phyloP scores from a whole-genome alignment of 257 asterid species.

The Nicotiana undulata region DNA sequence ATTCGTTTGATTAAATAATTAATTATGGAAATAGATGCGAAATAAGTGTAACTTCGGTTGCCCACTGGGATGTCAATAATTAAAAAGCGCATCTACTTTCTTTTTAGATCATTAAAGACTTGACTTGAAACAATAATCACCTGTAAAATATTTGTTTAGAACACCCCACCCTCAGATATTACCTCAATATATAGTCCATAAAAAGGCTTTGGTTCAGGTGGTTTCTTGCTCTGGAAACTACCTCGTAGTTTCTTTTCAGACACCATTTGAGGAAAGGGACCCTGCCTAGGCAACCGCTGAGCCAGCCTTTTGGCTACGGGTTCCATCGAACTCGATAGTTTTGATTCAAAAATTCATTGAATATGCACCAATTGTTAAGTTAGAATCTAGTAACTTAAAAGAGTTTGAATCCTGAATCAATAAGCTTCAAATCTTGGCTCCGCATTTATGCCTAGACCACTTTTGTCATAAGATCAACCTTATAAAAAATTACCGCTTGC shows the following conservation, averaged over 20 bases:
- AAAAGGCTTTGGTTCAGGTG: neutral
- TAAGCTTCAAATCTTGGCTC: too few relatives aligned
- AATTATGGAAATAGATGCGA: neutral
- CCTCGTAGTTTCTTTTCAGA: neutral
- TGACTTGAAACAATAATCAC: neutral
- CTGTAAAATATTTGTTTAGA: neutral
- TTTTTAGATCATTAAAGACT: neutral
- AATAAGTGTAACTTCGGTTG: neutral
- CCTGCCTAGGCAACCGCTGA: too few relatives aligned
- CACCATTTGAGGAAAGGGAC: neutral
- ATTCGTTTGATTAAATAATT: neutral
- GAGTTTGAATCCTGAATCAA: too few relatives aligned
- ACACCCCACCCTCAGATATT: neutral
- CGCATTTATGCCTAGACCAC: neutral
- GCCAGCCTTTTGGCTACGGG: too few relatives aligned
- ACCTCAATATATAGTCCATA: neutral
- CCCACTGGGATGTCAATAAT: neutral
- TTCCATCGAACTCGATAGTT: too few relatives aligned
- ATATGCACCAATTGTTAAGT: too few relatives aligned
- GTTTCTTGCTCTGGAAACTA: neutral
- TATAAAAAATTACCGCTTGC: neutral
- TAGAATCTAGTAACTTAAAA: too few relatives aligned
- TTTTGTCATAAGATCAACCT: neutral
- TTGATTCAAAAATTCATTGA: too few relatives aligned
- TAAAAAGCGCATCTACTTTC: neutral